A percentile compares a stretch with the other conserved stretches of the same genome.
These are phyloP conservation scores for Penicillium sp. DNA, from an alignment of 2,329 filamentous ascomycete species.

Conservation along the genomic window DNA sequence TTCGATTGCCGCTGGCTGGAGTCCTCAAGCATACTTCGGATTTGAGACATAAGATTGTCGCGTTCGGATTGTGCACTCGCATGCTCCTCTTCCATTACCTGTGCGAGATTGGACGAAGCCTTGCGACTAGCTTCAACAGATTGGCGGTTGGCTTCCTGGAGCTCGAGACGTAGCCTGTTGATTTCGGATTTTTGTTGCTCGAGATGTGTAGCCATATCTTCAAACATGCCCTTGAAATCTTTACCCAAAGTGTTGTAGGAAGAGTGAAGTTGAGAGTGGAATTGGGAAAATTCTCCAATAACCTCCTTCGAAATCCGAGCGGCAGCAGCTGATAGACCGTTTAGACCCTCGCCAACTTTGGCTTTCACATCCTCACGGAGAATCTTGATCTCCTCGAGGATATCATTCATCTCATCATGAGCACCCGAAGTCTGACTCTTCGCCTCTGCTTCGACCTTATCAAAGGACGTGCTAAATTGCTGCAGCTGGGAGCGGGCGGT, in stretches of 20 bases:
- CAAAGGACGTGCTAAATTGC: conserved; percentile 65
- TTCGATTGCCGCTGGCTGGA: conserved; percentile 71
- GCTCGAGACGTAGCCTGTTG: conserved; percentile 66
- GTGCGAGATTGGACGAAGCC: conserved; percentile 64
- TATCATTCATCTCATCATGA: conserved; percentile 82
- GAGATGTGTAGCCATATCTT: conserved; percentile 72
- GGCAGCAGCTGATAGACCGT: conserved; percentile 76
- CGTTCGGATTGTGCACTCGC: conserved; percentile 70
- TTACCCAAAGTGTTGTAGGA: conserved; percentile 81
- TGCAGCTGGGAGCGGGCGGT: conserved; percentile 68
- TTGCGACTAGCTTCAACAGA: conserved; percentile 66
- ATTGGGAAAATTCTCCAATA: conserved; percentile 76
- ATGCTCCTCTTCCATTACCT: conserved; percentile 72
- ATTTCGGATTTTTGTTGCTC: conserved; percentile 74
- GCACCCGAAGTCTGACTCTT: conserved; percentile 52
- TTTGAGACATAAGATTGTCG: conserved; percentile 69
- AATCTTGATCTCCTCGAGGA: conserved; percentile 88
- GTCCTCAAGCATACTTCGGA: conserved; percentile 70
- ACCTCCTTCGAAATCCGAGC: conserved; percentile 88
- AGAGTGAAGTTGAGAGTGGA: conserved; percentile 75
- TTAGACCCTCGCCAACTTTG: conserved; percentile 78
- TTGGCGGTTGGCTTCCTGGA: conserved; percentile 66
- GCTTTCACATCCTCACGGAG: conserved; percentile 83
- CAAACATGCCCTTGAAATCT: conserved; percentile 83
- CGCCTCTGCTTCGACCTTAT: conserved; percentile 65